Base-by-base conservation (phyloP, 2,329 filamentous ascomycete genomes). In the Periconia sp. region DNA sequence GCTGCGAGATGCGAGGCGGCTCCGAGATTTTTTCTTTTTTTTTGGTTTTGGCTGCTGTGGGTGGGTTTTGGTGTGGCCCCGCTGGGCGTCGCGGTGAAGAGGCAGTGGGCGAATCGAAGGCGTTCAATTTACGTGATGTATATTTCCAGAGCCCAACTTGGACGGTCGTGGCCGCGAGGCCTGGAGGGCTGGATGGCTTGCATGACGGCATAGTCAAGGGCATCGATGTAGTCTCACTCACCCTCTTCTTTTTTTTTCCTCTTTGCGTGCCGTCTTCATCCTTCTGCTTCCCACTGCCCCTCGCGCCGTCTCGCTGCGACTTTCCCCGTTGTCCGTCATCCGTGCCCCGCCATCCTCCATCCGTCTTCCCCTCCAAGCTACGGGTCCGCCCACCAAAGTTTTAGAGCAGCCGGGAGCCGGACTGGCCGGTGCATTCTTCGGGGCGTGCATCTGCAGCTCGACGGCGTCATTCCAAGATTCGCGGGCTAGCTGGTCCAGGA, bases 191-290 rank as follows among this genome's bases (percentile, higher is more conserved):
- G n/a, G n/a, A n/a, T n/a, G n/a, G n/a, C n/a, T n/a, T n/a, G 17
- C 48, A 57, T 59, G 57, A 60, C 54, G 54, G 54, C 54, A 58
- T 58, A 41, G 35, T n/a, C n/a, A n/a, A n/a, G n/a, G n/a, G n/a
- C n/a, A n/a, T n/a, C n/a, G n/a, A n/a, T n/a, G 46, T 25, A 47
- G 42, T 43, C 36, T 43, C 39, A 11, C 31, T 18, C 31, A 11
- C 31, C n/a, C 32, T 26, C 37, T 46, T 40, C 37, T 46, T 52
- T 54, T 52, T 41, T 23, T 3, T 24, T 22, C 7, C 21, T 40
- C 29, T 30, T 31, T 21, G 26, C 13, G 17, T 12, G 30, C 33
- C 37, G 22, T 45, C 25, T 48, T n/a, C n/a, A n/a, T n/a, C n/a
- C n/a, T n/a, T n/a, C n/a, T n/a, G n/a, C n/a, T n/a, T n/a, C n/a